Conservation (phyloP, 495 filamentous ascomycete species). For the Hypoxylon crocopeplum region DNA sequence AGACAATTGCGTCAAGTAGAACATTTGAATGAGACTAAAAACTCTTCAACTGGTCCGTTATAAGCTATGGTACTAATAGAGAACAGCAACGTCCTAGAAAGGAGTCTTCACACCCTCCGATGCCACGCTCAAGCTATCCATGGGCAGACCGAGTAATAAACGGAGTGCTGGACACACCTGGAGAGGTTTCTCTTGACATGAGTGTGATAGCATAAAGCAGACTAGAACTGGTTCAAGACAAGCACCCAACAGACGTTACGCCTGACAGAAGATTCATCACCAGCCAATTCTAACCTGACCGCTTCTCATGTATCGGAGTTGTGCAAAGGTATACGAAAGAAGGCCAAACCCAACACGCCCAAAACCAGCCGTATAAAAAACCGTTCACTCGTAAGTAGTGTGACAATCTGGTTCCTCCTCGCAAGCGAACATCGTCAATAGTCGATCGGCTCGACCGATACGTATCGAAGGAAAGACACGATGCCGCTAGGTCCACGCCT, state of each 20-base stretch:
- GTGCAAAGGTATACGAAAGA: background rate
- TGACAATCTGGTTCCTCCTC: constrained; percentile 2
- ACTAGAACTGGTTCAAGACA: background rate
- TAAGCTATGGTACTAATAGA: too few relatives aligned
- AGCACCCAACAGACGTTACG: background rate
- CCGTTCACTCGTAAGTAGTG: constrained; percentile 1
- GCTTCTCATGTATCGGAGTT: too few relatives aligned
- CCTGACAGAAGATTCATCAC: background rate
- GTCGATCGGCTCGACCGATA: too few relatives aligned
- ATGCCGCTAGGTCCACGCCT: too few relatives aligned
- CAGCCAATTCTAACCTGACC: background rate
- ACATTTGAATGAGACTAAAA: too few relatives aligned
- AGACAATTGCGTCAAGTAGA: too few relatives aligned
- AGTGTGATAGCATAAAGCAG: background rate
- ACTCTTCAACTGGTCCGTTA: too few relatives aligned
- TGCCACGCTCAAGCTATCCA: too few relatives aligned
- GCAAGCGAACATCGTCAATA: too few relatives aligned
- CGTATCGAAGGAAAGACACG: too few relatives aligned
- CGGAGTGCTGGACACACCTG: too few relatives aligned
- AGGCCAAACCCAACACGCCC: background rate
- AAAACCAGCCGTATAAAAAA: background rate
- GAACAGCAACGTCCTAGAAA: background rate
- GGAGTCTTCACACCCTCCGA: background rate
- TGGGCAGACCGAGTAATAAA: too few relatives aligned
- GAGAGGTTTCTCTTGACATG: background rate